Evolutionary conservation across 768 basidiomycete genomes (phyloP), one percentile per base, ranked within the genome.

Genomic region (Phylloporus scabripes): DNA sequence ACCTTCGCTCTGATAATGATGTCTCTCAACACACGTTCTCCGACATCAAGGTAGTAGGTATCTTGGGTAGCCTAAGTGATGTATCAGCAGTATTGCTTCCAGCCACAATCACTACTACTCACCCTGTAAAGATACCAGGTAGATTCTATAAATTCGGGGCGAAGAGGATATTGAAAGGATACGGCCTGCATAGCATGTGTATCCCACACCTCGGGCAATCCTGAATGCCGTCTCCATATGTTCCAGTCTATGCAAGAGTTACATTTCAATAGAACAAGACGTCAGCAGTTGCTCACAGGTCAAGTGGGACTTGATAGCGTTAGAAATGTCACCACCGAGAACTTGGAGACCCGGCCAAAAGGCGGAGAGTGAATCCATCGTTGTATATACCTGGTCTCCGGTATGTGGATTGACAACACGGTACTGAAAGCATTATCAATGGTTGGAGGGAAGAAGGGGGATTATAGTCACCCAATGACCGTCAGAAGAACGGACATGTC

Each of bases 271-370:
- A 15, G 21, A 21, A 34, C 12, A 29, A 2, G 14, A 52, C 29
- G 24, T 14, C 17, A 45, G 45, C 14, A 15, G 36, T 32, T n/a
- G 59, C 83, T 59, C 55, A 91, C 91, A 96, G 42, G 84, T 78
- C 60, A 95, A 68, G 69, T 98, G 95, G n/a, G 87, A 77, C 59
- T 90, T 90, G 58, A 96, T 89, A 15, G 94, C 95, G 64, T 80
- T 92, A 63, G 89, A 83, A 31, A 96, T 63, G 70, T 96, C 89
- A 17, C 88, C 89, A 4, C 83, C 82, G 11, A 92, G 70, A 9
- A 93, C 87, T 68, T 96, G 95, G 14, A 97, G 73, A 18, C 94
- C 96, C n/a, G 95, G 92, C 83, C 94, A 92, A 66, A 98, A 99
- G 1, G 96, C 93, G 2, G 92, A 91, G 14, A 99, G 71, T 2